phyloP scores from a whole-genome alignment of 768 basidiomycete genomes.

The Leucocoprinus sp. region DNA sequence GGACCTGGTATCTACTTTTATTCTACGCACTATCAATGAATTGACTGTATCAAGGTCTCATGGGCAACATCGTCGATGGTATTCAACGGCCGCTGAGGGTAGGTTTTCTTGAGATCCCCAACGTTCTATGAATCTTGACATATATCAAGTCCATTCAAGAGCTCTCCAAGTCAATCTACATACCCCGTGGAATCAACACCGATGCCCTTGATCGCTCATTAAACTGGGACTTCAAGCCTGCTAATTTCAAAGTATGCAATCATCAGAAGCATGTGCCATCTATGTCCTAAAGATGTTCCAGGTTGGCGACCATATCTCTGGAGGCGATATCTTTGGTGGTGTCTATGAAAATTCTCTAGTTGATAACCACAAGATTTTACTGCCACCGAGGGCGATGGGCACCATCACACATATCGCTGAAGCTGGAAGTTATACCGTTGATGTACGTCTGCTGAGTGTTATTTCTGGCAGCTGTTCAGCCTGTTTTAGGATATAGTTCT shows the following conservation, averaged over 20 bases:
- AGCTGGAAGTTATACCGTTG: conserved; percentile 86
- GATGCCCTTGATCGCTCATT: conserved; percentile 82
- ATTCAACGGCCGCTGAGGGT: conserved; percentile 90
- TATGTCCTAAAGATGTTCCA: conserved; percentile 20
- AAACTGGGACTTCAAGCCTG: conserved; percentile 93
- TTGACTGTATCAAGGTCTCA: conserved; percentile 54
- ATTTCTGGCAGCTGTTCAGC: neutral
- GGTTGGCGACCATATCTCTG: conserved; percentile 96
- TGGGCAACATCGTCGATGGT: conserved; percentile 99
- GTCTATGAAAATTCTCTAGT: conserved; percentile 98
- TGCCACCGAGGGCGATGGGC: conserved; percentile 88
- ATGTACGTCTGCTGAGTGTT: conserved; percentile 42
- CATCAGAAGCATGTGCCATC: neutral
- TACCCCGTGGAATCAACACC: conserved; percentile 98
- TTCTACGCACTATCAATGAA: neutral
- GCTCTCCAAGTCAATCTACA: conserved; percentile 97
- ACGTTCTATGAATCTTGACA: conserved; percentile 7
- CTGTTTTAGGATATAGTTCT: conserved; percentile 74
- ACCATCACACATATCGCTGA: conserved; percentile 91
- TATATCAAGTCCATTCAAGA: conserved; percentile 76
- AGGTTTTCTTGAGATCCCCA: conserved; percentile 21
- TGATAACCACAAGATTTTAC: conserved; percentile 95
- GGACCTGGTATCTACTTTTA: conserved; percentile 68
- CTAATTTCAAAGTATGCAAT: conserved; percentile 56
- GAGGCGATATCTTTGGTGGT: conserved; percentile 91